These are phyloP conservation scores for Penium margaritaceum DNA, from an alignment of 139 green algal species.

Conservation along the genomic window DNA sequence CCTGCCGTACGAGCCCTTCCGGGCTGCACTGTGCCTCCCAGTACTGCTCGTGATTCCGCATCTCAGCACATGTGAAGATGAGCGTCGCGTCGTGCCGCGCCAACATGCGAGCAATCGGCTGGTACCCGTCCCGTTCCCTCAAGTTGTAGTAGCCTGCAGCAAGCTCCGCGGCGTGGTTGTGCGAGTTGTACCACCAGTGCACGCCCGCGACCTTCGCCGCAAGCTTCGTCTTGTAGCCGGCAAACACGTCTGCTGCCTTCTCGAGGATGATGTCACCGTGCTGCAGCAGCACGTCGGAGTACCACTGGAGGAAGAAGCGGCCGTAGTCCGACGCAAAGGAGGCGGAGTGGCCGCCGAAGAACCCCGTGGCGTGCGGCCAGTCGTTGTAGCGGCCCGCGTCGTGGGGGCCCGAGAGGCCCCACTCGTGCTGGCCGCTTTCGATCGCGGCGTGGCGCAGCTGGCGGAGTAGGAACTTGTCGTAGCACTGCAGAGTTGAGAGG, in stretches of 20 bases:
- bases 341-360: conserved; percentile 63
- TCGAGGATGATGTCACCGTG: conserved; percentile 78
- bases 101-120: conserved; percentile 51
- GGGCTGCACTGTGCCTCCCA: conserved; percentile 77
- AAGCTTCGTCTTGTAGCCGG: conserved; percentile 15
- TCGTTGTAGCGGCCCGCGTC: conserved; percentile 89
- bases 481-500: too few species aligned
- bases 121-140: conserved; percentile 72
- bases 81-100: conserved; percentile 58
- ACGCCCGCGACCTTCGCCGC: conserved; percentile 67
- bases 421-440: conserved; percentile 71
- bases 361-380: conserved; percentile 77
- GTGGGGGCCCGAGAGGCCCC: conserved; percentile 77
- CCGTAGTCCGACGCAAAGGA: conserved; percentile 69
- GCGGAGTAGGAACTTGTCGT: conserved; percentile 88
- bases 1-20: conserved; percentile 62
- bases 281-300: conserved; percentile 61
- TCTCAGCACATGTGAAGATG: conserved; percentile 98
- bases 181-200: conserved; percentile 96
- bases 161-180: conserved; percentile 87
- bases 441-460: conserved; percentile 62
- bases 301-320: conserved; percentile 86
- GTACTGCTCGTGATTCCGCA: conserved; percentile 94
- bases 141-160: conserved; percentile 98
- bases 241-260: conserved; percentile 39